Evolutionary conservation across 257 asterid genomes (phyloP), one percentile per base, ranked within the genome.

Genomic region (Mitragyna speciosa): DNA sequence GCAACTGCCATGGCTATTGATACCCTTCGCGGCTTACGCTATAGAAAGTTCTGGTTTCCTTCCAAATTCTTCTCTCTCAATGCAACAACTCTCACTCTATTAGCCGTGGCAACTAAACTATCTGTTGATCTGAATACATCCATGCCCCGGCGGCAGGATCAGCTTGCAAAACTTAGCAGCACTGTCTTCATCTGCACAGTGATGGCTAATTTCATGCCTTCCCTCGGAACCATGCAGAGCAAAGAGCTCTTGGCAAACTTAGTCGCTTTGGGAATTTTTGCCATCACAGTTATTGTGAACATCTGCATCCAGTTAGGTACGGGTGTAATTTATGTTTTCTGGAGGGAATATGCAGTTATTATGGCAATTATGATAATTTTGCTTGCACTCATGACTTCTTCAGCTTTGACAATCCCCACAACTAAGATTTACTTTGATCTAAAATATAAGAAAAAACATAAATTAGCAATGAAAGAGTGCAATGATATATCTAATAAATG

Each of bases 111-210:
- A 1, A 89, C 92, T 69, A 94, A 91, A 56, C 90, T 94, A 66
- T 87, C 98, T 0, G 95, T 92, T n/a, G 63, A 54, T 20, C 63
- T 93, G 49, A 90, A 91, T 28, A 89, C 94, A 12, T 83, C 96
- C 84, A 92, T 94, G 98, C 98, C 98, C 14, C 88, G 87, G 31
- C 82, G 52, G 31, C 87, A 86, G 22, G 97, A 93, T 66, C 98
- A 93, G 85, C 85, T 93, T 1, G 87, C 94, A 0, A 93, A 93
- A 64, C 93, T 93, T 67, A 92, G 93, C 87, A 90, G 96, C 80
- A 81, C 94, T 10, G 83, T 88, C 28, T 84, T 93, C 75, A 70
- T 90, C 76, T 92, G 96, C 74, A 84, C 91, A 0, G 87, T 85
- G 16, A 92, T 93, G 63, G 94, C 87, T 33, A 93, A 93, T 72